Evolutionary conservation across 2,329 filamentous ascomycete species (phyloP).

Genomic region (Neospermospora avenae): DNA sequence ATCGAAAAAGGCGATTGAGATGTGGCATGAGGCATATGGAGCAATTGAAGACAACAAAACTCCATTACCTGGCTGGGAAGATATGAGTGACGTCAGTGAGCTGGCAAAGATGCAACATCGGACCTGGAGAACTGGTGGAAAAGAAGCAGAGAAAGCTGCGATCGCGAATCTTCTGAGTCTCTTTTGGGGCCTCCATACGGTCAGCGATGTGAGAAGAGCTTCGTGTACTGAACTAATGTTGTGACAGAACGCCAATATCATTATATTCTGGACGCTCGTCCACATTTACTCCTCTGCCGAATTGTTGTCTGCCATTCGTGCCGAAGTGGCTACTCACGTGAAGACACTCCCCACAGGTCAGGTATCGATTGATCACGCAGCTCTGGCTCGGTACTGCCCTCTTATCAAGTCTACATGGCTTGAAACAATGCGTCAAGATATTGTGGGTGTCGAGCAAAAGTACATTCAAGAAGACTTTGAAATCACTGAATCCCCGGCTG

Average conservation of each 20-base stretch:
- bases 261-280: not conserved
- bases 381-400: not conserved
- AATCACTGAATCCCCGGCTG: too few relatives aligned
- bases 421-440: not conserved
- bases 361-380: not conserved
- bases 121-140: not conserved
- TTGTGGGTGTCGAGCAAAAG: too few relatives aligned
- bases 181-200: not conserved
- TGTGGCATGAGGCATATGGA: too few relatives aligned
- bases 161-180: not conserved
- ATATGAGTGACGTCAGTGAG: conserved; percentile 5
- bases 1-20: too few relatives aligned
- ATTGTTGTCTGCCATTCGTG: not conserved
- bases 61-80: not conserved
- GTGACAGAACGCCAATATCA: not conserved
- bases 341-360: not conserved
- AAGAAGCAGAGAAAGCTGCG: not conserved
- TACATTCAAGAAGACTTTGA: too few relatives aligned
- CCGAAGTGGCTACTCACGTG: not conserved
- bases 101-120: not conserved
- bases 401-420: not conserved
- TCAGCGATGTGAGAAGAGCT: not conserved
- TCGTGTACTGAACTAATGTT: not conserved
- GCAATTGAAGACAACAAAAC: too few relatives aligned
- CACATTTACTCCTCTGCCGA: not conserved